Base-by-base conservation (phyloP, 345 rosid species). In the Populus euphratica region DNA sequence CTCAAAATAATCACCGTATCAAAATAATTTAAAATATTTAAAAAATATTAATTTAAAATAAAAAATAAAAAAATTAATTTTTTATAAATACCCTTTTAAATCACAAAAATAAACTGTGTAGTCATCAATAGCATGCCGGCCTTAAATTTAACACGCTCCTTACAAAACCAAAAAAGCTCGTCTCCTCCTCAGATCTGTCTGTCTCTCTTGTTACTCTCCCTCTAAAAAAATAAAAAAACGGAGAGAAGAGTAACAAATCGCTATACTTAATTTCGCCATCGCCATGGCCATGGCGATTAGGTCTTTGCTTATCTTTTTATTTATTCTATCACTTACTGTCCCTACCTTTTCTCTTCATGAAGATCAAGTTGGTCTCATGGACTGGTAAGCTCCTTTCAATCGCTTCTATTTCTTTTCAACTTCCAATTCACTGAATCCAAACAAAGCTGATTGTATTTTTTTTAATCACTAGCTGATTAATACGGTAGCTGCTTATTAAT, bases 341-440 rank as follows among this genome's bases (percentile, higher is more conserved):
- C 79, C 83, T 33, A 67, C 83, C 83, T 78, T 83, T 52, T 89
- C 97, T 52, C 93, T 94, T 54, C 94, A 87, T 73, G 99, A 92
- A 84, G 99, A 94, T 87, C 97, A 96, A 90, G 97, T 86, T 52
- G 99, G 98, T 68, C 94, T 94, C 86, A 87, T 88, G 90, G 99
- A 96, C 78, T 96, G 99, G 99, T 92, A 79, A 84, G 80, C 73
- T 41, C 61, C 77, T 44, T 44, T 20, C 35, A 6, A 65, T n/a
- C 59, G 31, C 75, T 36, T 63, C 47, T 27, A 35, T 72, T 56
- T n/a, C 16, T 56, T 12, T 31, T 17, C 25, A 11, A 6, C 5
- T 21, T 17, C 27, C 23, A 11, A 27, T 59, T 64, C 23, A 59
- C 63, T 75, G 62, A 44, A 20, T 44, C 44, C 54, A 8, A 73